Evolutionary conservation across 768 basidiomycete genomes (phyloP).

Genomic region (Lentinula sp.): DNA sequence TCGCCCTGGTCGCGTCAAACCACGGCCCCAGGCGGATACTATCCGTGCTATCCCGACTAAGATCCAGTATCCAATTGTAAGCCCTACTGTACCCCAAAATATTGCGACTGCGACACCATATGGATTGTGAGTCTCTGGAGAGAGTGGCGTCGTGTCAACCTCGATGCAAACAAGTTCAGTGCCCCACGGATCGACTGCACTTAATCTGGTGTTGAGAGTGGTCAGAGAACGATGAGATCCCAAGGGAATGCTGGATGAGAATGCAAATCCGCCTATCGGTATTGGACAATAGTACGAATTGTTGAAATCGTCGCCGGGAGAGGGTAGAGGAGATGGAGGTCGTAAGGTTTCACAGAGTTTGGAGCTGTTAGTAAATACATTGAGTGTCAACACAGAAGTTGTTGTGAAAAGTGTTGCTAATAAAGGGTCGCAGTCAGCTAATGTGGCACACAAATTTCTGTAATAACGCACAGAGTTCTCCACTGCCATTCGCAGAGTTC

Average conservation of each 20-base stretch:
- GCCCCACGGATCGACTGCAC: slow-evolving; percentile 83
- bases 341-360: slow-evolving; percentile 77
- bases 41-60: slow-evolving; percentile 78
- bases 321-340: slow-evolving; percentile 63
- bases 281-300: slow-evolving; percentile 69
- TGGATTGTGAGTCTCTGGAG: slow-evolving; percentile 47
- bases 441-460: slow-evolving; percentile 1
- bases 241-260: slow-evolving; percentile 70
- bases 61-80: slow-evolving; percentile 78
- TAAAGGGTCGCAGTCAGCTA: background rate
- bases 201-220: slow-evolving; percentile 77
- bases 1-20: slow-evolving; percentile 49
- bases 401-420: slow-evolving; percentile 85
- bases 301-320: slow-evolving; percentile 28
- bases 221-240: slow-evolving; percentile 64
- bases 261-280: slow-evolving; percentile 70
- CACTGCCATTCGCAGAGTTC: slow-evolving; percentile 52
- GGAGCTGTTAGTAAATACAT: slow-evolving; percentile 61
- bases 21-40: slow-evolving; percentile 80
- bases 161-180: slow-evolving; percentile 81
- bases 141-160: slow-evolving; percentile 69
- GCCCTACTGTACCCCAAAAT: slow-evolving; percentile 67
- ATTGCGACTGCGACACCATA: slow-evolving; percentile 66
- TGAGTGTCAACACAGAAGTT: slow-evolving; percentile 73
- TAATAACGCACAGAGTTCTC: slow-evolving; percentile 56